Percentiles rank a stretch among this genome's conserved stretches.
These are phyloP conservation scores for Lojkania enalia DNA, from an alignment of 2,329 filamentous ascomycete species.

Conservation along the genomic window DNA sequence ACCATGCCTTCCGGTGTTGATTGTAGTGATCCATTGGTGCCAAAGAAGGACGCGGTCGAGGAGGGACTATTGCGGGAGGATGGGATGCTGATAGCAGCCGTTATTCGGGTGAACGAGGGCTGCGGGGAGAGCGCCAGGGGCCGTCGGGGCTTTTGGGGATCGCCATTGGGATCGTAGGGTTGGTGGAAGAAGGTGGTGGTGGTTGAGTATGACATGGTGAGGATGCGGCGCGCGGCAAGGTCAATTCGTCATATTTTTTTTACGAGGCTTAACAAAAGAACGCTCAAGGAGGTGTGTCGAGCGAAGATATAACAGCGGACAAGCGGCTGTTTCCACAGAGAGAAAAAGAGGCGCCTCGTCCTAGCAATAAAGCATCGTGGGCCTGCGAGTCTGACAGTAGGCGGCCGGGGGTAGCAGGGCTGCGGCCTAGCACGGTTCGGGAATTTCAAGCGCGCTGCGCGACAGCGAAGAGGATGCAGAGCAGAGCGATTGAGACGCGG, in stretches of 20 bases:
- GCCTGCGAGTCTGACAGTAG: constrained; percentile 6
- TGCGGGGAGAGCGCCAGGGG: constrained; percentile 40
- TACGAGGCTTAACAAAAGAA: constrained; percentile 4
- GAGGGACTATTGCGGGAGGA: constrained; percentile 47
- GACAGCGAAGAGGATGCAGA: constrained; percentile 17
- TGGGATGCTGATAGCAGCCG: constrained; percentile 39
- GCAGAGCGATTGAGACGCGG: constrained; percentile 5
- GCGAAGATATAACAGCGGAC: constrained; percentile 32
- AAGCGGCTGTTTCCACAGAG: constrained; percentile 28
- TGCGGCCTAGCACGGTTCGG: constrained; percentile 19
- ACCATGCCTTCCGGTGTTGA: constrained; percentile 67
- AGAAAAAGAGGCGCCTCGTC: constrained; percentile 5
- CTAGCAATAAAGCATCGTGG: constrained; percentile 35
- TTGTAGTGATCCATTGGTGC: constrained; percentile 66
- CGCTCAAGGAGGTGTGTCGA: constrained; percentile 22
- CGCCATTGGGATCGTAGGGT: constrained; percentile 34
- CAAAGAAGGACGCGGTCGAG: constrained; percentile 47
- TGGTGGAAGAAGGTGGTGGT: constrained; percentile 17
- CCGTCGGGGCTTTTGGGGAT: constrained; percentile 20
- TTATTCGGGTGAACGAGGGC: constrained; percentile 34
- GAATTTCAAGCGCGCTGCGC: constrained; percentile 41
- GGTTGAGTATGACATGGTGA: constrained; percentile 17
- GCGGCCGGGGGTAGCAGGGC: background rate
- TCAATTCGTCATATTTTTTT: constrained; percentile 33
- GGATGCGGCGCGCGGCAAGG: constrained; percentile 11